phyloP scores from a whole-genome alignment of 129 eudicot genomes.

The Mikania micrantha region DNA sequence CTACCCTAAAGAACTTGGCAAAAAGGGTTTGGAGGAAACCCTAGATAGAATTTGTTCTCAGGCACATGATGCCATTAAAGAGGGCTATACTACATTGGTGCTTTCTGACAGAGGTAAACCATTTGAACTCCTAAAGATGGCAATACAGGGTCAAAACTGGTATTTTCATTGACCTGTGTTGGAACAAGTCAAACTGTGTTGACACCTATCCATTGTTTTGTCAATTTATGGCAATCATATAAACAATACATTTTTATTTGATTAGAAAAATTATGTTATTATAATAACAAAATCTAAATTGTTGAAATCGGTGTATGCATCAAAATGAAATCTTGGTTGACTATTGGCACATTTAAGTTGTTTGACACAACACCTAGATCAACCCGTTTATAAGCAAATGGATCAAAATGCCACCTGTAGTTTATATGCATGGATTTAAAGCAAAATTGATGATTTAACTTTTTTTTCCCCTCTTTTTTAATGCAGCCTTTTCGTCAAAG shows the following conservation, averaged over 20 bases:
- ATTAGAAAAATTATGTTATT: not conserved
- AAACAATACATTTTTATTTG: not conserved
- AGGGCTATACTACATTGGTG: constrained; percentile 76
- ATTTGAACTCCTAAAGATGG: not conserved
- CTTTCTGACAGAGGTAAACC: constrained; percentile 90
- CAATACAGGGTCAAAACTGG: not conserved
- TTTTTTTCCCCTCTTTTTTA: not conserved
- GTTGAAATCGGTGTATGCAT: not conserved
- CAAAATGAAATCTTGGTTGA: not conserved
- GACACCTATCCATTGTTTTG: not conserved
- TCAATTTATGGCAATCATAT: not conserved
- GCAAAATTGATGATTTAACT: not conserved
- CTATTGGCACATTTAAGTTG: not conserved
- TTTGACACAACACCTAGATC: not conserved
- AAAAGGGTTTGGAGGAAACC: constrained; percentile 88
- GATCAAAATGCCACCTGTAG: too few relatives aligned
- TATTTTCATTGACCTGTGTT: not conserved
- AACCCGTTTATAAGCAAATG: too few relatives aligned
- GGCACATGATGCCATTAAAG: constrained; percentile 82
- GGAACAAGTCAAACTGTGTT: not conserved
- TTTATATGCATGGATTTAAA: not conserved
- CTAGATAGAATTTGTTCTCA: constrained; percentile 73
- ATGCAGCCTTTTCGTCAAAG: constrained; percentile 67
- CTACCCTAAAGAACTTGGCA: constrained; percentile 62
- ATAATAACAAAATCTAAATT: not conserved